phyloP scores from a whole-genome alignment of 148 eudicot species.

The Fagopyrum esculentum region DNA sequence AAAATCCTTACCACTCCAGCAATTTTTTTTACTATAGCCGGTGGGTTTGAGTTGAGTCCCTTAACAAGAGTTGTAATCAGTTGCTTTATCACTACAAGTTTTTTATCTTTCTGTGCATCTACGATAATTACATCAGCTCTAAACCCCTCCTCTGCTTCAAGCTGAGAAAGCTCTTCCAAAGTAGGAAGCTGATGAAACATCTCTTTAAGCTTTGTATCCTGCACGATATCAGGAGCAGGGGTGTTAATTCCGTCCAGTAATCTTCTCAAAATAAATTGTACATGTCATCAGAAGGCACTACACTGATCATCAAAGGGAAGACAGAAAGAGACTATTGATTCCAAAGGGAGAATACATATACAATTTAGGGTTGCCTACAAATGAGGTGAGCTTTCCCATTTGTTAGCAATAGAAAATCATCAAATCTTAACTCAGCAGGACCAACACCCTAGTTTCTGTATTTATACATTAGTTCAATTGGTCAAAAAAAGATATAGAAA shows the following conservation, averaged over 20 bases:
- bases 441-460: no score
- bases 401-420: no score
- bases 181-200: constrained; percentile 75
- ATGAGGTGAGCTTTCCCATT: no score
- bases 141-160: constrained; percentile 75
- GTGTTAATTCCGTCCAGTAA: no score
- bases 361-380: no score
- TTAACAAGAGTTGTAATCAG: constrained; percentile 66
- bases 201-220: constrained; percentile 83
- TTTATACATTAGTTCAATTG: no score
- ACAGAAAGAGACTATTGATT: no score
- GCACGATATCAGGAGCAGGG: constrained; percentile 17
- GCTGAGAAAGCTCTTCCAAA: constrained; percentile 63
- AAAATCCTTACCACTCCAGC: constrained; percentile 71
- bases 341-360: background rate
- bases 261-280: no score
- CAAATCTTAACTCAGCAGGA: no score
- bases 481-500: no score
- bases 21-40: constrained; percentile 83
- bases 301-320: no score
- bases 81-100: constrained; percentile 85
- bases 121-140: constrained; percentile 80
- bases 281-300: no score
- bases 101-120: constrained; percentile 80
- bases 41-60: constrained; percentile 71